Evolutionary conservation across 345 rosid genomes (phyloP), one percentile per base, ranked within the genome.

Genomic region (Zanthoxylum bungeanum): DNA sequence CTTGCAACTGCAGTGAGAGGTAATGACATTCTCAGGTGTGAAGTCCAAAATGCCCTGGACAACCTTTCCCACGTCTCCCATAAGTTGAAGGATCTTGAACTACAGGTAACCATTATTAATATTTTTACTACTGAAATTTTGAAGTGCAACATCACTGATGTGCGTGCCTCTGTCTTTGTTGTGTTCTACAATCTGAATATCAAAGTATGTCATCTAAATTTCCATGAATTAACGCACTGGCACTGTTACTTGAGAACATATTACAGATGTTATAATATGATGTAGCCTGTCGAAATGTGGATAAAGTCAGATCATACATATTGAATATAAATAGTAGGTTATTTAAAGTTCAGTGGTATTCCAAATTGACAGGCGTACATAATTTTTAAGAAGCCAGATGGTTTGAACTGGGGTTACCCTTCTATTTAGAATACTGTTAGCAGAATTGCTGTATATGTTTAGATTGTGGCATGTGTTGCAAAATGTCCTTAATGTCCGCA

Each of bases 1-100:
- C 22, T 93, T 51, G 90, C 97, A 59, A 85, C 97, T 44, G 91
- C 89, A 6, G 93, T 91, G 50, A 86, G 97, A 70, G 89, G 96
- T 30, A 89, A 85, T 59, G 96, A 93, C 76, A 83, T 91, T 57
- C 90, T 96, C 51, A 80, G 79, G 73, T 76, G 82, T 73, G 96
- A 96, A 82, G 78, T 88, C 65, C 90, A 91, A 68, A 87, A 79
- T 72, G 81, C 88, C 69, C 30, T 82, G 84, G 99, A 93, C 78
- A 84, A 76, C 78, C 80, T 91, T 65, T 86, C 98, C 22, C 83
- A 86, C 47, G 83, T 67, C 58, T 76, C 77, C 72, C 97, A 91
- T 79, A 89, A 90, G 69, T 52, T 84, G 64, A 93, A 85, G 73
- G 96, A 96, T 71, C 85, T 87, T 62, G 97, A 91, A 75, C 88